Evolutionary conservation across 257 asterid genomes (phyloP).

Genomic region (Solanum appendiculatum): DNA sequence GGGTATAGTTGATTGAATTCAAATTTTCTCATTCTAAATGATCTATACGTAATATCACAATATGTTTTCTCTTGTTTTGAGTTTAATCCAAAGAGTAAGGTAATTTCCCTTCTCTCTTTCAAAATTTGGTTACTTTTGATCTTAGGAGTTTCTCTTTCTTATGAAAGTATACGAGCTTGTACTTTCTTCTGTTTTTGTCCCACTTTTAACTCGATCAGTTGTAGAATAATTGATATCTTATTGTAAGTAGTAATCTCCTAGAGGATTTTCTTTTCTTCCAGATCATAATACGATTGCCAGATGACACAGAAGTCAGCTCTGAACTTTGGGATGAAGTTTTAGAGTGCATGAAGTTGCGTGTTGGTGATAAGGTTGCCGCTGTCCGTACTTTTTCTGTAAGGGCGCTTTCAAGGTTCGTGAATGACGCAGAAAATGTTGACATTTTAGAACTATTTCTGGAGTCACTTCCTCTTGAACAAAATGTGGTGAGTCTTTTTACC

Average conservation of each 20-base stretch:
- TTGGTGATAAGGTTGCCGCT: constrained; percentile 64
- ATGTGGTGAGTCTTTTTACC: constrained; percentile 33
- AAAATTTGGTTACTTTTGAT: not conserved
- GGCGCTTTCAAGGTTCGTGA: constrained; percentile 81
- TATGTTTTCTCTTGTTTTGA: not conserved
- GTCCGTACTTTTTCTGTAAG: constrained; percentile 82
- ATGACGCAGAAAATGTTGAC: constrained; percentile 67
- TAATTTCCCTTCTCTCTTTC: not conserved
- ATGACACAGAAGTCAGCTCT: constrained; percentile 82
- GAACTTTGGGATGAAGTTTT: constrained; percentile 96
- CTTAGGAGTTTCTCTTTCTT: not conserved
- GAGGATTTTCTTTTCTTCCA: constrained; percentile 9
- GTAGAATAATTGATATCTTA: not conserved
- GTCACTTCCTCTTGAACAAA: constrained; percentile 67
- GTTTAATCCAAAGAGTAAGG: not conserved
- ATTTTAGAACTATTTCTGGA: constrained; percentile 70
- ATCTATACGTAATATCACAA: not conserved
- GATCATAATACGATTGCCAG: constrained; percentile 91
- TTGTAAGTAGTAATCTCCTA: not conserved
- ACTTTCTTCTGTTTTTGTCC: not conserved
- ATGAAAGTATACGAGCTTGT: not conserved
- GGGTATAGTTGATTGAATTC: not conserved
- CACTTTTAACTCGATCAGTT: not conserved
- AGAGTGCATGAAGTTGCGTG: constrained; percentile 62
- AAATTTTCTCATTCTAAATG: not conserved